Base-by-base conservation (phyloP, 495 filamentous ascomycete species). In the Podospora pseudopauciseta region DNA sequence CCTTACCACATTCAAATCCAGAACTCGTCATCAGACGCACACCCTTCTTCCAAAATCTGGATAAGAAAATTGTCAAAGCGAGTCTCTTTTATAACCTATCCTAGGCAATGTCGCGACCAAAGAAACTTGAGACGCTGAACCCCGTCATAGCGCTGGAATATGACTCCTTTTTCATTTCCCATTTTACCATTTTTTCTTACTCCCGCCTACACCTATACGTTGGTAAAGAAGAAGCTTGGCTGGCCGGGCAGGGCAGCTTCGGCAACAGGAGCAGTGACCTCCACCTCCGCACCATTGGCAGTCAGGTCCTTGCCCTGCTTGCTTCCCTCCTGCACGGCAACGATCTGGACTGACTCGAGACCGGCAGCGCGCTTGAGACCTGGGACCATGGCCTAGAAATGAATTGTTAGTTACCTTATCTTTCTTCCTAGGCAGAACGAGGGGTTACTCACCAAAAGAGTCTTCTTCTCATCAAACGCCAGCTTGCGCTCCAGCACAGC, bases 401-500 rank as follows among this genome's bases (percentile, higher is more conserved):
- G 0, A 59, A 30, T 44, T 20, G 64, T 72, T 66, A 70, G 67
- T 16, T 6, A 18, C 3, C 5, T 11, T 13, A 11, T 11, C 6
- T 34, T 26, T 16, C 16, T 27, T 19, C 34, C 32, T 9, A 44
- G 9, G 9, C n/a, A 19, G 59, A 64, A 64, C 53, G 4, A 20
- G 2, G 4, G 18, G 5, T 26, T 20, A 72, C 75, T 62, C 70
- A 89, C 84, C 69, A 80, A 71, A 34, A 94, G 79, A 65, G 88
- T 89, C 63, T 84, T 86, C 18, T 90, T 79, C 71, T 99, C 95
- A 69, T 97, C 91, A 76, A 99, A 99, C 4, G 85, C 84, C 63
- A 99, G 79, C 78, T 92, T 92, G 65, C 93, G 81, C 23, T 92
- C 86, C 72, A 97, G 90, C 56, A 97, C 93, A 9, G 75, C 81